A percentile compares a stretch with the other conserved stretches of the same genome.
Conservation (phyloP, 2,329 filamentous ascomycete genomes). For the Paraconiothyrium brasiliense region DNA sequence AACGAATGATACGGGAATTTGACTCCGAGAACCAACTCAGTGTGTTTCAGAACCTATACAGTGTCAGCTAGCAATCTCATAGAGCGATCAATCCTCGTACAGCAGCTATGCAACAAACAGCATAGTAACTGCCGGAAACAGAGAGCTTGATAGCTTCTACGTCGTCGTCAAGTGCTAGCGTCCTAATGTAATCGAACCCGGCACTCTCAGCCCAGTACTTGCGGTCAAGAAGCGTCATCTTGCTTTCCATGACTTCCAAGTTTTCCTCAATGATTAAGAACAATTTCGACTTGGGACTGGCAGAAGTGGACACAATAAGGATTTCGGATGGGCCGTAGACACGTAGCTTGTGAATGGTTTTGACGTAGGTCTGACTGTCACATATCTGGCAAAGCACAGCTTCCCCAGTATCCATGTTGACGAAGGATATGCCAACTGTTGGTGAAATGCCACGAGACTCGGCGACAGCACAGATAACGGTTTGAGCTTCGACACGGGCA, state of each 20-base stretch:
- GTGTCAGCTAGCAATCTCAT: conserved; percentile 5
- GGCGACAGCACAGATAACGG: conserved; percentile 86
- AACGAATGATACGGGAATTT: conserved; percentile 82
- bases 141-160: conserved; percentile 82
- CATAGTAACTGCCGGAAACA: conserved; percentile 84
- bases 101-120: conserved; percentile 84
- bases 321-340: conserved; percentile 83
- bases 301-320: conserved; percentile 77
- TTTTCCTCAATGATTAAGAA: conserved; percentile 78
- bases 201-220: conserved; percentile 83
- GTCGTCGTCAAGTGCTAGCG: conserved; percentile 82
- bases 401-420: conserved; percentile 87
- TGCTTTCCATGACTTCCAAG: conserved; percentile 66
- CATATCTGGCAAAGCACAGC: conserved; percentile 88
- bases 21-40: conserved; percentile 74
- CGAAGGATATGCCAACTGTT: conserved; percentile 83
- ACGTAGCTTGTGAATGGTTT: conserved; percentile 85
- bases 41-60: conserved; percentile 77
- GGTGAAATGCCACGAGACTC: conserved; percentile 89
- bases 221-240: conserved; percentile 73
- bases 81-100: conserved; percentile 69
- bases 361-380: conserved; percentile 90
- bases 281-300: conserved; percentile 76
- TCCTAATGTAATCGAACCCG: conserved; percentile 80
- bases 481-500: conserved; percentile 67